Conservation (phyloP, 148 eudicot genomes). For the Diospyros lotus region DNA sequence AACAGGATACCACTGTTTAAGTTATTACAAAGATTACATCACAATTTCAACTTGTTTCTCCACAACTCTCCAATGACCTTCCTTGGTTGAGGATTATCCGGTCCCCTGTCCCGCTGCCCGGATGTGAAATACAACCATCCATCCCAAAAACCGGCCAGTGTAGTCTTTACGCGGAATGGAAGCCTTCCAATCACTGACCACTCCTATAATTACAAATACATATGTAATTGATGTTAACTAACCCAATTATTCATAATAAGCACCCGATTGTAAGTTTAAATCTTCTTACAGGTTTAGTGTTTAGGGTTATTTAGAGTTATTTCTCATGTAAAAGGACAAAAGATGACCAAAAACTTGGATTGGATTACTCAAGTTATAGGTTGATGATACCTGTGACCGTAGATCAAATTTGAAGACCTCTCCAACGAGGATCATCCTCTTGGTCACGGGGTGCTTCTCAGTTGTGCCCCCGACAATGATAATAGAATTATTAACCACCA, state of each 20-base stretch:
- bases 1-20: no score
- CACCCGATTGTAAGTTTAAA: no score
- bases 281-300: no score
- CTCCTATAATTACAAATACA: conserved; percentile 25
- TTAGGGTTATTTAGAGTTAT: no score
- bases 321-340: no score
- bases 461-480: conserved; percentile 43
- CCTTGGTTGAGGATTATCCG: conserved; percentile 35
- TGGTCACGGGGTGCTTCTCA: conserved; percentile 37
- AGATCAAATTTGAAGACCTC: conserved; percentile 37
- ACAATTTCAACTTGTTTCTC: conserved; percentile 40
- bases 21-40: not conserved
- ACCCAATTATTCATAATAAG: no score
- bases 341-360: no score
- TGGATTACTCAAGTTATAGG: no score
- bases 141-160: conserved; percentile 46
- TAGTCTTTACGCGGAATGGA: conserved; percentile 42
- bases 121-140: conserved; percentile 51
- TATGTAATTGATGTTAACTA: no score
- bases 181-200: conserved; percentile 46
- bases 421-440: conserved; percentile 41
- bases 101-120: conserved; percentile 48
- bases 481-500: conserved; percentile 35
- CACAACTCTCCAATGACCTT: conserved; percentile 38
- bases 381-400: not conserved